A percentile compares a stretch with the other conserved stretches of the same genome.
Evolutionary conservation across 2,329 filamentous ascomycete species (phyloP).

Genomic region (Blastomyces parvus): DNA sequence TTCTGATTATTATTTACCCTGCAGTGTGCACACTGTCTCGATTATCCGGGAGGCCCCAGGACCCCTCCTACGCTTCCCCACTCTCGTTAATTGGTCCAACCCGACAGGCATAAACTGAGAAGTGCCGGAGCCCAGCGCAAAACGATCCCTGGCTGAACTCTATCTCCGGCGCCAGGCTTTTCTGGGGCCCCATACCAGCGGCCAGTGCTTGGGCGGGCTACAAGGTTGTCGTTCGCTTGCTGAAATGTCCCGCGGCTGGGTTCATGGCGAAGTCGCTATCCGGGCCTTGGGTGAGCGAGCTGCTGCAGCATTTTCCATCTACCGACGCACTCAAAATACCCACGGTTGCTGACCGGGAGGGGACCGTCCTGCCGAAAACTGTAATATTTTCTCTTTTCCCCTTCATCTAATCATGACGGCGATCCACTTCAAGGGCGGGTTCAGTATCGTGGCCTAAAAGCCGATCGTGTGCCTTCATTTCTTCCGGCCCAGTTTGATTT

Average conservation of each 20-base stretch:
- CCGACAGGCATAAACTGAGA: not conserved
- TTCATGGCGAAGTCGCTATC: not conserved
- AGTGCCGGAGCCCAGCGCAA: not conserved
- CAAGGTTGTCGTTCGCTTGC: not conserved
- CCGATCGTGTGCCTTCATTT: not conserved
- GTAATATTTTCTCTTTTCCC: not conserved
- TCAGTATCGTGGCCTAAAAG: not conserved
- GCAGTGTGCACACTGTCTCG: not conserved
- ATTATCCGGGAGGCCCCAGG: not conserved
- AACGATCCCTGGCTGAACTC: slow-evolving; percentile 2
- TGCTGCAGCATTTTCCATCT: slow-evolving; percentile 5
- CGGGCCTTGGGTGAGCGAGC: not conserved
- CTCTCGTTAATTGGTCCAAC: not conserved
- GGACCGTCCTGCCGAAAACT: not conserved
- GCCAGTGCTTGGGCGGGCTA: not conserved
- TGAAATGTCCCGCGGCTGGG: slow-evolving; percentile 1
- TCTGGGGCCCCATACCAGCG: not conserved
- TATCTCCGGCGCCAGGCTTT: not conserved
- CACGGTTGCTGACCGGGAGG: not conserved
- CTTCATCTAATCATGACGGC: not conserved
- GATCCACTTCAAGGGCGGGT: not conserved
- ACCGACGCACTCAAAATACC: slow-evolving; percentile 3
- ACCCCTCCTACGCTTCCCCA: not conserved
- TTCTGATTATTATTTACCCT: too few species aligned
- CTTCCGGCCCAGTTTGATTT: not conserved